A percentile compares a stretch with the other conserved stretches of the same genome.
These are phyloP conservation scores for Hanseniaspora meyeri DNA, from an alignment of 805 yeast species.

Conservation along the genomic window DNA sequence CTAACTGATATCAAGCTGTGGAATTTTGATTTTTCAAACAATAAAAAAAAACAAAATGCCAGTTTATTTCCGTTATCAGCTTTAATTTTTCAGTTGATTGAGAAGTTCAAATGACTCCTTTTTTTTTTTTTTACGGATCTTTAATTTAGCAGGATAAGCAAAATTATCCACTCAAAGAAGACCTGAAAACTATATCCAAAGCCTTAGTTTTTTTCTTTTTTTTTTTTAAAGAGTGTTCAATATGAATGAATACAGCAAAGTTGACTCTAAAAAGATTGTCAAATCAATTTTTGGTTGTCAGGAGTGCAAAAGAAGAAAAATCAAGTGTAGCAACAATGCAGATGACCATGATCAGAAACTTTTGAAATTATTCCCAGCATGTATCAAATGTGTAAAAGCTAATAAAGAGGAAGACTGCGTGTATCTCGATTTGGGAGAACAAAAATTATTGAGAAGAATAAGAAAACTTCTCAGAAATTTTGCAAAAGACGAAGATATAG, in stretches of 20 bases:
- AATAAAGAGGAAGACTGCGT: background rate
- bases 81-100: too few species aligned
- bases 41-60: too few species aligned
- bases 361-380: background rate
- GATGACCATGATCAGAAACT: background rate
- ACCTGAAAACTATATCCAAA: too few species aligned
- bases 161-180: too few species aligned
- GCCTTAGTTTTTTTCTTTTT: too few species aligned
- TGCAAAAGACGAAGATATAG: background rate
- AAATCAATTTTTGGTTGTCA: slow-evolving; percentile 15
- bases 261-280: background rate
- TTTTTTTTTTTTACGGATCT: too few species aligned
- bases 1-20: too few species aligned
- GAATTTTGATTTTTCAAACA: too few species aligned
- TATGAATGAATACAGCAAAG: background rate
- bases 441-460: slow-evolving; percentile 4
- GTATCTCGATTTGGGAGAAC: slow-evolving; percentile 5
- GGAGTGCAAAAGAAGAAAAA: slow-evolving; percentile 17
- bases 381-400: background rate
- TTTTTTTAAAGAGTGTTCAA: too few species aligned
- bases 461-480: slow-evolving; percentile 3
- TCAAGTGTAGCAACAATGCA: slow-evolving; percentile 16
- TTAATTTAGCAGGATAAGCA: too few species aligned
- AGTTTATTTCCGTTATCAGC: too few species aligned
- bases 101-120: too few species aligned